Evolutionary conservation across 768 basidiomycete species (phyloP), one percentile per base, ranked within the genome.

Genomic region (Clathrus columnatus): DNA sequence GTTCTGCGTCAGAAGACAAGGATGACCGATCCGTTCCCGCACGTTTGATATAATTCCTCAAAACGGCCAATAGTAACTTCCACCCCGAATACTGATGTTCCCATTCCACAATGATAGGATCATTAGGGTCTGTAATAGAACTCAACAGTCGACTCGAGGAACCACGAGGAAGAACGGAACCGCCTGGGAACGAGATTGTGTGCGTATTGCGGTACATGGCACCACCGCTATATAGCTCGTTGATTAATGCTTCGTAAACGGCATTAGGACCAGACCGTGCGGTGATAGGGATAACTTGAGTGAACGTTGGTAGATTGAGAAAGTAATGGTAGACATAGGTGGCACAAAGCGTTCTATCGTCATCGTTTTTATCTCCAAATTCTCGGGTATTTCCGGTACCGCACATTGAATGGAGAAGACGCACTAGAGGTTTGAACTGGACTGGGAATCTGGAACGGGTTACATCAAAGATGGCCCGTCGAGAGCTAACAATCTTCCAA

Each of bases 391-490:
- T 89, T 2, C 87, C 88, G 0, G 79, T 73, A 4, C 83, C 86
- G 4, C 83, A 84, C 77, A 94, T 82, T 1, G 90, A 75, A 7
- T 87, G 80, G 1, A 93, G 75, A 6, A 95, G 75, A 18, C 79
- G 78, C 41, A 88, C 65, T 20, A 94, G 77, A 0, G 84, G 81
- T 21, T 75, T 73, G 59, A 86, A 76, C 53, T 91, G 83, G 27
- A 90, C 77, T 2, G 93, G 93, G 68, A 92, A 97, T 2, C 89
- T 80, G 7, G 86, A 79, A 2, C 87, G 79, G 6, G 87, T 81
- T 21, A 91, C 82, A 58, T 93, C 91, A 53, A 97, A 79, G 49
- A 94, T 78, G 30, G 87, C 86, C 26, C 86, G 80, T 27, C 91
- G 86, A 18, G 83, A 71, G 3, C 77, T 75, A 47, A 81, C 81